These are phyloP conservation scores for Comarum palustre DNA, from an alignment of 306 rosid genomes.

Conservation along the genomic window DNA sequence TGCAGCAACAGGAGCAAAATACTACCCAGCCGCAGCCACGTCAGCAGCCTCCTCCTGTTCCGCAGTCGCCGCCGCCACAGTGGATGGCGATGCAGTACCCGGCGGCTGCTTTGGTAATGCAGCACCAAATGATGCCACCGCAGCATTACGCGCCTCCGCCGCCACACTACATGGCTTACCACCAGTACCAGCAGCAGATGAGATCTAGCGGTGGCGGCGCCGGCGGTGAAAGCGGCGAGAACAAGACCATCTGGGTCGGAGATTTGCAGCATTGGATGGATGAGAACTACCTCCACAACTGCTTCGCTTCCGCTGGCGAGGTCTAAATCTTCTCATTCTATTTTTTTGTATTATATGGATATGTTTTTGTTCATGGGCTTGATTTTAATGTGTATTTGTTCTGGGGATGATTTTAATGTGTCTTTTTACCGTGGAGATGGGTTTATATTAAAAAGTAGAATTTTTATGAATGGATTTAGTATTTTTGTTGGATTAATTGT, in stretches of 20 bases:
- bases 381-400: background rate
- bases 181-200: conserved; percentile 55
- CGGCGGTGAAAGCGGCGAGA: conserved; percentile 32
- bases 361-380: background rate
- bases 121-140: conserved; percentile 82
- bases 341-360: background rate
- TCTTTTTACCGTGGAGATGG: background rate
- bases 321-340: conserved; percentile 4
- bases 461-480: background rate
- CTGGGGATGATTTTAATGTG: background rate
- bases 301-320: conserved; percentile 75
- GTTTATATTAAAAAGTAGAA: background rate
- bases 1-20: conserved; percentile 39
- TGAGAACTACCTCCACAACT: conserved; percentile 75
- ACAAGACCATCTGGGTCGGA: conserved; percentile 87
- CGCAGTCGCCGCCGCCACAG: conserved; percentile 42
- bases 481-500: background rate
- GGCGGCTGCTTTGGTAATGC: conserved; percentile 90
- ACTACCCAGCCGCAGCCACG: conserved; percentile 12
- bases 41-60: conserved; percentile 6
- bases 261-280: conserved; percentile 97
- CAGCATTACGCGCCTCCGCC: conserved; percentile 62
- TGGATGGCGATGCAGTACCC: conserved; percentile 91
- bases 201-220: conserved; percentile 45
- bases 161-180: conserved; percentile 67